Conservation (phyloP, 192 early-diverging fungal species). For the Coemansia sp. region DNA sequence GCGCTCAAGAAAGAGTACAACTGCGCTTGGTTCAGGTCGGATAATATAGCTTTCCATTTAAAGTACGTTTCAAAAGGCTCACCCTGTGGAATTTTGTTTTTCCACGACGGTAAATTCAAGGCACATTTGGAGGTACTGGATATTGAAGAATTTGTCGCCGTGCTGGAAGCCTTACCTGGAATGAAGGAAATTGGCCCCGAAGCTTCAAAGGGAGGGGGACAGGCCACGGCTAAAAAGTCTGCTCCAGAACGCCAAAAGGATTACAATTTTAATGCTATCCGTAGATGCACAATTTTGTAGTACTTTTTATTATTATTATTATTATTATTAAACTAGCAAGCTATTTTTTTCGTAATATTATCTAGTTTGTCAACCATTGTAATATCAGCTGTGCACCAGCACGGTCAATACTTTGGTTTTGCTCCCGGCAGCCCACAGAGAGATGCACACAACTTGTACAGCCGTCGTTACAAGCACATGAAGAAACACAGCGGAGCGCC, state of each 20-base stretch:
- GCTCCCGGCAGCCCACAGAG: constrained; percentile 9
- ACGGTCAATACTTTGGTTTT: constrained; percentile 19
- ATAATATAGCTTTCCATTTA: neutral
- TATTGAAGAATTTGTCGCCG: neutral
- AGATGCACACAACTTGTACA: constrained; percentile 22
- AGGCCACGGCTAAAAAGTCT: neutral
- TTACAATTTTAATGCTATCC: neutral
- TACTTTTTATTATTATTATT: too few relatives aligned
- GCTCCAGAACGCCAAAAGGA: neutral
- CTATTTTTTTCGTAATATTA: neutral
- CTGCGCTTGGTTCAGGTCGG: neutral
- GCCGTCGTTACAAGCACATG: neutral
- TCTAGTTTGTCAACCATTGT: neutral
- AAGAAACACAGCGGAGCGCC: neutral
- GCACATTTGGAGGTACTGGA: neutral
- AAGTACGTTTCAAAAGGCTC: neutral
- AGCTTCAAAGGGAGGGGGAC: neutral
- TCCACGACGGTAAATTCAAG: constrained; percentile 1
- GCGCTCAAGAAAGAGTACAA: neutral
- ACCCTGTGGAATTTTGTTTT: neutral
- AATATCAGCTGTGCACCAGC: constrained; percentile 12
- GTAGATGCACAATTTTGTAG: neutral
- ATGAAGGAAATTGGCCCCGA: neutral
- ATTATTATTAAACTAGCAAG: too few relatives aligned
- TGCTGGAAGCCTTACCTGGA: neutral